A percentile compares a stretch with the other conserved stretches of the same genome.
Evolutionary conservation across 495 filamentous ascomycete genomes (phyloP).

Genomic region (Hapsidospora chrysogenum): DNA sequence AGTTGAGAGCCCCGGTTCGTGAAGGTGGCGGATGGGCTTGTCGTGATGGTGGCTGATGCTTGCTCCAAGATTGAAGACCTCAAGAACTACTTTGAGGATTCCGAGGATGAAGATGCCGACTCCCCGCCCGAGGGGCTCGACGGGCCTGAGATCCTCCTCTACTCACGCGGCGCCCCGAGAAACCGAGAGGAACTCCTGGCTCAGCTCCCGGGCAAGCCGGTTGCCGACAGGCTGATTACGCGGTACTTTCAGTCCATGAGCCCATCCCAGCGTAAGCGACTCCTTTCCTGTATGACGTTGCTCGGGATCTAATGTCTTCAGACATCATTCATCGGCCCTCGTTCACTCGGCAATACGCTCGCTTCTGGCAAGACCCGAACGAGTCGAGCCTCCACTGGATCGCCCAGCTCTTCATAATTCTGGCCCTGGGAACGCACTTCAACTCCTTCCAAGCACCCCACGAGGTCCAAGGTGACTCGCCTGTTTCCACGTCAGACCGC

Average conservation of each 20-base stretch:
- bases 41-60: too few species aligned
- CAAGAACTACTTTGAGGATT: conserved; percentile 25
- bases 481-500: conserved; percentile 14
- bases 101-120: conserved; percentile 10
- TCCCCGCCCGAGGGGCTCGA: conserved; percentile 12
- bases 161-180: conserved; percentile 9
- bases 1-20: background rate
- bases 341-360: conserved; percentile 27
- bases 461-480: conserved; percentile 18
- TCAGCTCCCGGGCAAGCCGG: conserved; percentile 17
- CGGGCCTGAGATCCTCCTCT: conserved; percentile 16
- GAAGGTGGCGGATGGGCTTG: background rate
- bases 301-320: too few species aligned
- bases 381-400: conserved; percentile 24
- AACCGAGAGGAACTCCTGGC: conserved; percentile 21
- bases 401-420: conserved; percentile 23
- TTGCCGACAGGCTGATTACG: conserved; percentile 25
- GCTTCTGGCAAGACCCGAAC: conserved; percentile 26
- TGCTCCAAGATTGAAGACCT: conserved; percentile 27
- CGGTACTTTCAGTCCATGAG: conserved; percentile 32
- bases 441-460: conserved; percentile 19
- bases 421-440: conserved; percentile 22
- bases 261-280: conserved; percentile 20
- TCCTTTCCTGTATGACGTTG: background rate
- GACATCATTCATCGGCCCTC: conserved; percentile 26